Conservation (phyloP, 257 asterid genomes). For the Primulina huaijiensis region DNA sequence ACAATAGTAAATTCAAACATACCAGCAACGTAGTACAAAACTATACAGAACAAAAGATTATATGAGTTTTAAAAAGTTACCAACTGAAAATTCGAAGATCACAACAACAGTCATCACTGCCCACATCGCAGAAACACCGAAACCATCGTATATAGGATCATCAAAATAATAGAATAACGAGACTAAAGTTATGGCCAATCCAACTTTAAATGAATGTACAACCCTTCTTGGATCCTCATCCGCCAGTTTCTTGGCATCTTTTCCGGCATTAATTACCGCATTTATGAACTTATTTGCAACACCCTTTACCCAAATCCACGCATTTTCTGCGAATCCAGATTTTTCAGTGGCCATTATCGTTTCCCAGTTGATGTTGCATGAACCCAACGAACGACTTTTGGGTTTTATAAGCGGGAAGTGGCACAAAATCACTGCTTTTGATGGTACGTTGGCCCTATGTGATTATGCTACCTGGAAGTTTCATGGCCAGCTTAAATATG, state of each 20-base stretch:
- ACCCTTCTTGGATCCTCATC: conserved; percentile 24
- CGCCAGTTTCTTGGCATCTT: conserved; percentile 29
- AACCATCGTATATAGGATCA: conserved; percentile 21
- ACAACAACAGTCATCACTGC: conserved; percentile 30
- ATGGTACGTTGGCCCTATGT: too few relatives aligned
- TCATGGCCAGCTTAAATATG: too few relatives aligned
- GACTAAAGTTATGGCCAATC: conserved; percentile 24
- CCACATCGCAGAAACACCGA: conserved; percentile 33
- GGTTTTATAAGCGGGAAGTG: too few relatives aligned
- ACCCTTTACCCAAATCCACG: conserved; percentile 18
- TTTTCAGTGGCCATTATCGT: conserved; percentile 30
- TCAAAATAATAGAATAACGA: conserved; percentile 28
- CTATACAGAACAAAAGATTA: background rate
- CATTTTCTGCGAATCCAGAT: background rate
- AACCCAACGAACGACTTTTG: too few relatives aligned
- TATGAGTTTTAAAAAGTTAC: conserved; percentile 7
- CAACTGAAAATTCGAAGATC: conserved; percentile 26
- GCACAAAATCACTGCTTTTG: too few relatives aligned
- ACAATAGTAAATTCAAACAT: background rate
- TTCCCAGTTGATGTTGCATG: too few relatives aligned
- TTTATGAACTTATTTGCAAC: background rate
- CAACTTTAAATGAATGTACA: conserved; percentile 27
- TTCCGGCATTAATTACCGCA: background rate
- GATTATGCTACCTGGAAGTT: too few relatives aligned
- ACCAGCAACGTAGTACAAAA: background rate